These are phyloP conservation scores for Isatis tinctoria DNA, from an alignment of 345 rosid genomes.

Conservation along the genomic window DNA sequence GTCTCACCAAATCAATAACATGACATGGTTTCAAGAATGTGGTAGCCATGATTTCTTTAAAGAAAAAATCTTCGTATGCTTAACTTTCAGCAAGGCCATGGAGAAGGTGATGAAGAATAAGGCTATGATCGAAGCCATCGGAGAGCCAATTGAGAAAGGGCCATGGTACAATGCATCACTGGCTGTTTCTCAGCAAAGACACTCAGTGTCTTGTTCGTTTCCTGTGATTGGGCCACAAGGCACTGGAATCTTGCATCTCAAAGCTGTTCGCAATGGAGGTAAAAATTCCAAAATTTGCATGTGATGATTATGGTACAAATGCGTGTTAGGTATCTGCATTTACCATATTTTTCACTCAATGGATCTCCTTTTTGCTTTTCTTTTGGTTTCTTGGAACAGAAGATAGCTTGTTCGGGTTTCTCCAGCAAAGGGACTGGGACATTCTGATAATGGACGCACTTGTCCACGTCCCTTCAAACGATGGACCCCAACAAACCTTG, in stretches of 20 bases:
- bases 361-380: neutral
- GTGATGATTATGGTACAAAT: neutral
- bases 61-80: neutral
- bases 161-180: constrained; percentile 97
- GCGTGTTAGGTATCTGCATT: neutral
- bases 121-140: constrained; percentile 71
- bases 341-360: neutral
- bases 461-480: constrained; percentile 67
- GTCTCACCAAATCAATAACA: neutral
- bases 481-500: constrained; percentile 58
- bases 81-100: constrained; percentile 71
- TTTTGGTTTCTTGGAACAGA: constrained; percentile 23
- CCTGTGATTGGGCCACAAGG: constrained; percentile 53
- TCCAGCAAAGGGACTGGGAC: constrained; percentile 70
- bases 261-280: constrained; percentile 86
- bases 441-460: constrained; percentile 89
- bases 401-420: constrained; percentile 39
- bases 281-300: neutral
- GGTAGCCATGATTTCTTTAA: constrained; percentile 3
- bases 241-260: constrained; percentile 66
- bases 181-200: constrained; percentile 86
- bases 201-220: constrained; percentile 88
- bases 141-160: constrained; percentile 89
- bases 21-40: constrained; percentile 11
- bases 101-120: constrained; percentile 71